Evolutionary conservation across 441 rosid species (phyloP).

Genomic region (Mallotus repandus): DNA sequence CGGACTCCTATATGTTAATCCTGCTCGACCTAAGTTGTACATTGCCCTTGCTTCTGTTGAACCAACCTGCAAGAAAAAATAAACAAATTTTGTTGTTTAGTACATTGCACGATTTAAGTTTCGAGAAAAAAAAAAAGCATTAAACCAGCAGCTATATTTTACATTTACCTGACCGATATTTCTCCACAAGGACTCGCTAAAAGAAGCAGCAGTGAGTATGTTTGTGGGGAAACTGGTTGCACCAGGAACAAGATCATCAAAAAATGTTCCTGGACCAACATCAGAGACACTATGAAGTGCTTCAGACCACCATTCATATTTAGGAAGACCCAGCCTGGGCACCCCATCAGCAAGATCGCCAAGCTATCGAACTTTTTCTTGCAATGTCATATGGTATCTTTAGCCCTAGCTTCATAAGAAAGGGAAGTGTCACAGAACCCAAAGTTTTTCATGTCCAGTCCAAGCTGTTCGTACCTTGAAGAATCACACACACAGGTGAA

Average conservation of each 20-base stretch:
- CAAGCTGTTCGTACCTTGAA: conserved; percentile 8
- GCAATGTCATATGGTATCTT: conserved; percentile 43
- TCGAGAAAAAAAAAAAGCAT: not conserved
- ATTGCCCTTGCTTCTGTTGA: conserved; percentile 63
- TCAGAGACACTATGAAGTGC: conserved; percentile 69
- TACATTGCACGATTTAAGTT: too few relatives aligned
- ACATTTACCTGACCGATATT: conserved; percentile 25
- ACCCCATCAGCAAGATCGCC: conserved; percentile 42
- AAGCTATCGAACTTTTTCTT: conserved; percentile 53
- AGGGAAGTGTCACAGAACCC: conserved; percentile 47
- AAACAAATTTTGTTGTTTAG: not conserved
- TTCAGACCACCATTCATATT: conserved; percentile 67
- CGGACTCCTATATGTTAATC: conserved; percentile 53
- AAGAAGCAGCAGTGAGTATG: conserved; percentile 58
- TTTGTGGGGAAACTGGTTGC: conserved; percentile 75
- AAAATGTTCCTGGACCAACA: conserved; percentile 35
- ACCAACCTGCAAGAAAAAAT: conserved; percentile 43
- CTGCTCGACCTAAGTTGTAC: conserved; percentile 26
- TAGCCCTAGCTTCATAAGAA: conserved; percentile 39
- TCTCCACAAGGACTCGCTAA: conserved; percentile 48
- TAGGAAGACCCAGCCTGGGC: conserved; percentile 49
- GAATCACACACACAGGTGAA: conserved; percentile 32
- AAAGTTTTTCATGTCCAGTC: conserved; percentile 34
- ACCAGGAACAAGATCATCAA: conserved; percentile 43
- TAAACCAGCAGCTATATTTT: too few relatives aligned